Evolutionary conservation across 495 filamentous ascomycete species (phyloP), one percentile per base, ranked within the genome.

Genomic region (Glarea lozoyensis): DNA sequence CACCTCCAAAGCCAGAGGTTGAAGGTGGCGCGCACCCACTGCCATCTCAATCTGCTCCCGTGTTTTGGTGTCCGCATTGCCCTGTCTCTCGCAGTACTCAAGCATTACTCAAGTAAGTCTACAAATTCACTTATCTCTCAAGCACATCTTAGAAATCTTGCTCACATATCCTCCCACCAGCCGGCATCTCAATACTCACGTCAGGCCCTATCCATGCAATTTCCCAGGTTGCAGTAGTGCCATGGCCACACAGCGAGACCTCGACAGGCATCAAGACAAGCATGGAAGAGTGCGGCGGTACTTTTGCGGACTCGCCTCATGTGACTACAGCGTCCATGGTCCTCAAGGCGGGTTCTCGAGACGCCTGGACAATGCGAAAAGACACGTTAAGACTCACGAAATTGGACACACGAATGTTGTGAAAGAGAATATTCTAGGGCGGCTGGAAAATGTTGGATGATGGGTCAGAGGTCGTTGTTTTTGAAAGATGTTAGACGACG

Each of bases 301-400:
- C 17, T 46, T 46, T 19, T 46, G 44, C 18, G 19, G 36, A 11
- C 25, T 31, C 15, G 12, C 1, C 4, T 4, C 11, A 19, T 46
- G 44, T 19, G 15, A 16, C 15, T 46, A 23, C 22, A n/a, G 24
- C 22, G 36, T 29, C 10, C n/a, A 41, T 20, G 44, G 44, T n/a
- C 18, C 25, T 9, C 40, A 27, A 25, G 17, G 19, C 37, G 44
- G 44, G 9, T 46, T 46, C 20, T 38, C 34, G 4, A 15, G 44
- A 21, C 44, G 44, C 16, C 29, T 46, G 36, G 44, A 46, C 29
- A 46, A 46, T 36, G 44, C 44, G 21, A 46, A 46, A 37, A 46
- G 44, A 40, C 44, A 46, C 41, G 25, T 46, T 17, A 30, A 38
- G 20, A 31, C 44, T 40, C 12, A 11, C 31, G 36, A 46, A 34